Conservation (phyloP, 73 alveolate genomes). For the Paramecium octaurelia region DNA sequence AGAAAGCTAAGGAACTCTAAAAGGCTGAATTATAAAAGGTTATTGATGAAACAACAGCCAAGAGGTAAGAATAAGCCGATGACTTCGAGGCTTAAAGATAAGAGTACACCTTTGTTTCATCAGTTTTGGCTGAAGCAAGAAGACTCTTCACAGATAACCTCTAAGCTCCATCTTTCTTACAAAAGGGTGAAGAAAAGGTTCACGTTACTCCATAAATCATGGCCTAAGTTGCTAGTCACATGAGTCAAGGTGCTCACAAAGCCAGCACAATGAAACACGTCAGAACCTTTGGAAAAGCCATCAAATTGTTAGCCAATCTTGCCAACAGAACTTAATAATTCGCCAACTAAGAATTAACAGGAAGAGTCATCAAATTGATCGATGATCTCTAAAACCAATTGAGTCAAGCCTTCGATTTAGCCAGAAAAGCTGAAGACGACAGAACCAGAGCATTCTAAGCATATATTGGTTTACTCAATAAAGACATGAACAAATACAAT, state of each 20-base stretch:
- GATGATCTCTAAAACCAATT: constrained; percentile 59
- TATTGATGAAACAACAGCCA: constrained; percentile 27
- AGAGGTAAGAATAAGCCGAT: background rate
- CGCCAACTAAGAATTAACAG: constrained; percentile 40
- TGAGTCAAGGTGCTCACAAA: constrained; percentile 51
- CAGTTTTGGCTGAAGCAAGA: constrained; percentile 60
- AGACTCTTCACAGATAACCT: constrained; percentile 63
- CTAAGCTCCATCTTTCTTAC: constrained; percentile 54
- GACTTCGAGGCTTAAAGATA: constrained; percentile 45
- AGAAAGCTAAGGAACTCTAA: background rate
- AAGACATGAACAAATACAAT: constrained; percentile 54
- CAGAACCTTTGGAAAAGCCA: constrained; percentile 52
- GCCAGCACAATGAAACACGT: constrained; percentile 58
- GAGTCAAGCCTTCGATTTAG: constrained; percentile 47
- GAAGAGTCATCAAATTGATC: constrained; percentile 40
- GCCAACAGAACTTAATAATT: constrained; percentile 24
- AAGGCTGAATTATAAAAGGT: constrained; percentile 42
- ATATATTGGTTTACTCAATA: background rate
- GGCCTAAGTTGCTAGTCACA: constrained; percentile 58
- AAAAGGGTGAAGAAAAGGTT: constrained; percentile 5
- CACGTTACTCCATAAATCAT: constrained; percentile 40
- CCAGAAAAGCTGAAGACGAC: constrained; percentile 57
- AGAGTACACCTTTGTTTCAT: constrained; percentile 49
- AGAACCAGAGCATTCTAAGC: constrained; percentile 39
- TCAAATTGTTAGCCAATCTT: constrained; percentile 34